Percentiles rank a stretch among this genome's conserved stretches.
Conservation (phyloP, 495 filamentous ascomycete species). For the Xylaria cubensis region DNA sequence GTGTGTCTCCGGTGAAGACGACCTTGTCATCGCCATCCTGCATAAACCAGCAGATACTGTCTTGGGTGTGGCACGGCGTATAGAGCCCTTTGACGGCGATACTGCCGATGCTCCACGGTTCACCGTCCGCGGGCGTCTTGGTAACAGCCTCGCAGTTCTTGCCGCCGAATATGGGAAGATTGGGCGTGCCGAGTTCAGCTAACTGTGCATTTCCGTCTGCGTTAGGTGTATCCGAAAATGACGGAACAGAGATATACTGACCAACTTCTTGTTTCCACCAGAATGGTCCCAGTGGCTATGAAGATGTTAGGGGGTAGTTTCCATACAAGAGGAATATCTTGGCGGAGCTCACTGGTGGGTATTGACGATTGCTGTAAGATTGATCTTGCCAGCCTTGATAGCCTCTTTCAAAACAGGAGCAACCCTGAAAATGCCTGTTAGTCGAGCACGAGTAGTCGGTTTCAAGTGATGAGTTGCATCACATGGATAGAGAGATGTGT, state of each 20-base stretch:
- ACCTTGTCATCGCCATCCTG: slow-evolving; percentile 81
- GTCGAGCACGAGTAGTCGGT: not conserved
- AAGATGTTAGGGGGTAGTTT: slow-evolving; percentile 15
- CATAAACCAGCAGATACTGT: slow-evolving; percentile 90
- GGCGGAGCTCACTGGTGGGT: slow-evolving; percentile 82
- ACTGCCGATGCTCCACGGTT: slow-evolving; percentile 82
- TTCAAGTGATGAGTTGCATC: not conserved
- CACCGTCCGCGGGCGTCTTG: slow-evolving; percentile 72
- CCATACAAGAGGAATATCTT: not conserved
- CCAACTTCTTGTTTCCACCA: slow-evolving; percentile 85
- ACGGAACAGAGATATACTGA: slow-evolving; percentile 43
- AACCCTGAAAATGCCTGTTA: slow-evolving; percentile 62
- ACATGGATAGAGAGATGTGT: not conserved
- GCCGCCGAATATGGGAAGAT: slow-evolving; percentile 82
- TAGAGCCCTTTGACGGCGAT: slow-evolving; percentile 89
- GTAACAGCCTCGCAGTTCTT: slow-evolving; percentile 84
- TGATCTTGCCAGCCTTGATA: slow-evolving; percentile 73
- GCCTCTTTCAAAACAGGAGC: slow-evolving; percentile 77
- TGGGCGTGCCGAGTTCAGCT: slow-evolving; percentile 61
- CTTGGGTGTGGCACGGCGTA: slow-evolving; percentile 97
- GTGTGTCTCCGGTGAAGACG: slow-evolving; percentile 94
- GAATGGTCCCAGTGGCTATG: slow-evolving; percentile 92
- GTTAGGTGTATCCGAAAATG: slow-evolving; percentile 24
- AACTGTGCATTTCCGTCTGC: slow-evolving; percentile 59
- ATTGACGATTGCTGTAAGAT: slow-evolving; percentile 88